These are phyloP conservation scores for Paraphoma chrysanthemicola DNA, from an alignment of 2,329 filamentous ascomycete species.

Conservation along the genomic window DNA sequence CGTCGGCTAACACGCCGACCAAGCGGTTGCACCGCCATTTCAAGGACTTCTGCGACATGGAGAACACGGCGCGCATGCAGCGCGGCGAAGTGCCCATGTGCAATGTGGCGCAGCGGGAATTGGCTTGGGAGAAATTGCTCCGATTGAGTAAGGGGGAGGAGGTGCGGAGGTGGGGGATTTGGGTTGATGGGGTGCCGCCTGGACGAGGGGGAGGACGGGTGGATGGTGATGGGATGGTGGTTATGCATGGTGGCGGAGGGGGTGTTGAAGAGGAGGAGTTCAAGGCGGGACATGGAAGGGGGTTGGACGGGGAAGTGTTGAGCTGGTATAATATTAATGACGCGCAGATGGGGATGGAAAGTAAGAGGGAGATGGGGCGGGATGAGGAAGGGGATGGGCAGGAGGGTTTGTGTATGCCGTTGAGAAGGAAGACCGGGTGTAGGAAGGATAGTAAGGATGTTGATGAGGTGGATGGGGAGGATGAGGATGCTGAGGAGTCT, in stretches of 20 bases:
- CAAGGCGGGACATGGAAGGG: neutral
- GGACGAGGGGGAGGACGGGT: neutral
- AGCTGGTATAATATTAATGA: neutral
- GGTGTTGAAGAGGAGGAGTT: neutral
- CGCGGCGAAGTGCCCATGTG: slow-evolving; percentile 1
- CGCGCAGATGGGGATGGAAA: no score
- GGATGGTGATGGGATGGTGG: neutral
- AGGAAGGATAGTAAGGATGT: neutral
- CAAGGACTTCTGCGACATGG: neutral
- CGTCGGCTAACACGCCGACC: neutral
- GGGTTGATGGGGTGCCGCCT: neutral
- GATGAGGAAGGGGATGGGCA: neutral
- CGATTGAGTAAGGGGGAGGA: neutral
- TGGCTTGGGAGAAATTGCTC: slow-evolving; percentile 2
- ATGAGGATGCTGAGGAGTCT: no score
- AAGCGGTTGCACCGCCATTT: neutral
- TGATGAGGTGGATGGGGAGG: neutral
- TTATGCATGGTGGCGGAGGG: neutral
- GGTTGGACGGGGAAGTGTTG: neutral
- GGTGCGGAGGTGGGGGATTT: neutral
- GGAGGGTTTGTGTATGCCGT: neutral
- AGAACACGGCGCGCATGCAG: neutral
- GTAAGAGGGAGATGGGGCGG: neutral
- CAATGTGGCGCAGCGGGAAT: neutral
- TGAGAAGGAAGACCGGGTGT: neutral